Base-by-base conservation (phyloP, 495 filamentous ascomycete genomes). In the Xylaria grammica region DNA sequence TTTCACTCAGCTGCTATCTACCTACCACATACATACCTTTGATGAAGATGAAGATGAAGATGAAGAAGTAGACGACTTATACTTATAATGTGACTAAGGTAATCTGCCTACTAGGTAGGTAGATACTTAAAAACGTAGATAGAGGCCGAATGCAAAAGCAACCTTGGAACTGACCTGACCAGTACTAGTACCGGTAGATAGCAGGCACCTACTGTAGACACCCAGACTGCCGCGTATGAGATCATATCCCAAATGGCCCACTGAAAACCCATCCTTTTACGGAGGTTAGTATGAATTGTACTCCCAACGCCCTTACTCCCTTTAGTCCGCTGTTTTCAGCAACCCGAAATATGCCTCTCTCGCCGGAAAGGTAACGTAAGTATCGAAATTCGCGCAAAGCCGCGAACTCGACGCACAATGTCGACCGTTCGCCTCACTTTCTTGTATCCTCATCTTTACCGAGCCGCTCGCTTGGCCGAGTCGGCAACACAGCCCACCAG, bases 381-480 rank as follows among this genome's bases (percentile, higher is more conserved):
- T 8, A 50, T 20, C 22, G 20, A 40, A 30, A 20, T 22, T 40
- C 26, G 58, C 62, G 65, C 65, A 60, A 45, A 46, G 55, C 34
- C 34, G 44, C 22, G 55, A 49, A 66, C 58, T 29, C 48, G 55
- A 50, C 65, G n/a, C 4, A 73, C 65, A 65, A 94, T 94, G 91
- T 85, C 89, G 53, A 80, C 85, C 10, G 80, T 80, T 52, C 82
- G 91, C 68, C 81, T 94, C 34, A 86, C 86, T 3, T 93, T 93
- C 69, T 82, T 93, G 17, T 93, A 93, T 68, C 90, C 90, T 38
- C 86, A 90, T 66, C 76, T 91, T 50, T 89, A 87, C 77, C 76
- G 79, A 48, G 66, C 71, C 20, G 69, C 69, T 42, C 77, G 77
- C 49, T 70, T 72, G 65, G 67, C 60, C 71, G 82, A 80, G 53